These are phyloP conservation scores for Aurinia saxatilis DNA, from an alignment of 345 rosid species.

Conservation along the genomic window DNA sequence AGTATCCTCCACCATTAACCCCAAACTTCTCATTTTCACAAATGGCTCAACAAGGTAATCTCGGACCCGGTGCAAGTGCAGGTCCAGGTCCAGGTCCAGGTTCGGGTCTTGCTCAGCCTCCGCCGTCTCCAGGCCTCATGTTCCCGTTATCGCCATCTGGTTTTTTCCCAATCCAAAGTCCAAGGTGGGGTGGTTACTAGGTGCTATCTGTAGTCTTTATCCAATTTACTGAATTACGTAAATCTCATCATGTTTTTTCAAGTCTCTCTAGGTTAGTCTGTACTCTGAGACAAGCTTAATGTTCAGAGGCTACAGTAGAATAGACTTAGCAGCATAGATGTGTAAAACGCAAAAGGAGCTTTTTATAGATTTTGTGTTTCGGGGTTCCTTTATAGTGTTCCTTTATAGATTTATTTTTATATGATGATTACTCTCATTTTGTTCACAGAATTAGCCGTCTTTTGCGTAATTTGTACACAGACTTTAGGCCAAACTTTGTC, in stretches of 20 bases:
- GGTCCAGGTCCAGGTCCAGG: conserved; percentile 35
- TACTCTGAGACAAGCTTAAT: conserved; percentile 12
- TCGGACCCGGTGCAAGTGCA: conserved; percentile 47
- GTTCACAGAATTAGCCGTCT: not conserved
- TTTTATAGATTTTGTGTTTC: not conserved
- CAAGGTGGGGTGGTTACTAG: conserved; percentile 29
- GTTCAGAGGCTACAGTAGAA: conserved; percentile 17
- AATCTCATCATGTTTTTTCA: not conserved
- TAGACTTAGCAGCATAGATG: conserved; percentile 12
- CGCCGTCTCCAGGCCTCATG: conserved; percentile 57
- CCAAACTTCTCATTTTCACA: conserved; percentile 77
- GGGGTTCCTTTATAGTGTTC: too few species aligned
- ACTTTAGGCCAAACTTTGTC: not conserved
- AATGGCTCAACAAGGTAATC: conserved; percentile 54
- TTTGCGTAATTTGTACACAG: conserved; percentile 16
- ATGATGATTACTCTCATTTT: conserved; percentile 1
- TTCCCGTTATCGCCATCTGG: conserved; percentile 42
- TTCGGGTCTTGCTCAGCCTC: conserved; percentile 48
- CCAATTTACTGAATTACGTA: not conserved
- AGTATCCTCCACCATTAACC: conserved; percentile 67
- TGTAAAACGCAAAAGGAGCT: conserved; percentile 4
- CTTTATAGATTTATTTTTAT: too few species aligned
- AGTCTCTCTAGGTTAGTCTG: conserved; percentile 10
- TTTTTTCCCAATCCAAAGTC: conserved; percentile 23
- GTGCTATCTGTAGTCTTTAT: not conserved